Base-by-base conservation (phyloP, 495 filamentous ascomycete genomes). In the Neurospora tetraspora region DNA sequence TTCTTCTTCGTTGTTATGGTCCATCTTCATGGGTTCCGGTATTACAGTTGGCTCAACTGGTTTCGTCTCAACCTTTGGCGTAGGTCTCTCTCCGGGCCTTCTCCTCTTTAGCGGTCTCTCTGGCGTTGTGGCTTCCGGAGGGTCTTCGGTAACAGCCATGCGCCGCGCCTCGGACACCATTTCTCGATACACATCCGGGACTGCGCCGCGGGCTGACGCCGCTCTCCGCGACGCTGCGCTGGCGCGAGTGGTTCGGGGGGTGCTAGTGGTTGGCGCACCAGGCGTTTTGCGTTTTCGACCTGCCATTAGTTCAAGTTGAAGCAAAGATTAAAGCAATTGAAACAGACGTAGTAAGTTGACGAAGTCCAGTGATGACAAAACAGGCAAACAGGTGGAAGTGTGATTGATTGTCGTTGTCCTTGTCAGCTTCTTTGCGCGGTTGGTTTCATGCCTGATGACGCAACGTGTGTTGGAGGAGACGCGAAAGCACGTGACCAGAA, bases 61-160 rank as follows among this genome's bases (percentile, higher is more conserved):
- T 71, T 65, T 71, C 39, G 68, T 61, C 31, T 74, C n/a, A 74
- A 72, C 53, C 70, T 43, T n/a, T 40, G 71, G 10, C 72, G 27
- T 10, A 38, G 9, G 74, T 42, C 72, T 82, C 78, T 86, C 82
- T 20, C 81, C 79, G 11, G 81, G 81, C 31, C 82, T 78, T 73
- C 82, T 82, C 38, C 82, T 80, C 39, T 86, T 83, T 23, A 79
- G 42, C 0, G 83, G 80, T 69, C 78, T 79, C 70, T 83, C 81
- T 2, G 31, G 23, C 12, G 36, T 27, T 10, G n/a, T 37, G 2
- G 27, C 53, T 18, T 43, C 11, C 8, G 10, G 37, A 9, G 34
- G 0, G 1, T 69, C 71, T 8, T 31, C 18, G 1, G 31, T 40
- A 12, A 23, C 23, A 14, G 3, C 69, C 20, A 37, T 23, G 23